Evolutionary conservation across 257 asterid genomes (phyloP).

Genomic region (Solanum chilense): DNA sequence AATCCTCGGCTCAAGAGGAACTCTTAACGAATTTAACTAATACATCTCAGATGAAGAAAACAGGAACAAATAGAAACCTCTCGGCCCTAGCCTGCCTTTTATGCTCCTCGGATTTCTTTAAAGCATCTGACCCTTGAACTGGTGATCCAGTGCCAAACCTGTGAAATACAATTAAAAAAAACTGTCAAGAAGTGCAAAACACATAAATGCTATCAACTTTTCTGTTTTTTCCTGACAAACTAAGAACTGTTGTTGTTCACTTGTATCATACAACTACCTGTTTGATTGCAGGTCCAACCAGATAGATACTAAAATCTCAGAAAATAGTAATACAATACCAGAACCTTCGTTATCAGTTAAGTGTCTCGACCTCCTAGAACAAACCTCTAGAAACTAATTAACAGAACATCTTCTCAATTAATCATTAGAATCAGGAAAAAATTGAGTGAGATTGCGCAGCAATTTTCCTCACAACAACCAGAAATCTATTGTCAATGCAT

Average conservation of each 20-base stretch:
- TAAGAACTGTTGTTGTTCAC: neutral
- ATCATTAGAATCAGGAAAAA: neutral
- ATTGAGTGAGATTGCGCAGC: neutral
- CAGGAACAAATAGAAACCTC: conserved; percentile 34
- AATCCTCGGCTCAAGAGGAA: neutral
- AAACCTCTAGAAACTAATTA: neutral
- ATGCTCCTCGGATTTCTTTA: conserved; percentile 65
- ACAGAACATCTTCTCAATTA: neutral
- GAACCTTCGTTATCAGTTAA: neutral
- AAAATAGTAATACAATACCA: neutral
- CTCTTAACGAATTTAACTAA: neutral
- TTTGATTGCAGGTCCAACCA: neutral
- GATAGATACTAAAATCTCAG: neutral
- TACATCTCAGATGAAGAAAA: neutral
- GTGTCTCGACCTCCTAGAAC: neutral
- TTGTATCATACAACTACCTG: neutral
- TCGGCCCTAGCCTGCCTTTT: conserved; percentile 95
- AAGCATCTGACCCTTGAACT: conserved; percentile 30
- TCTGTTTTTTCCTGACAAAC: neutral
- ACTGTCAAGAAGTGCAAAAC: neutral
- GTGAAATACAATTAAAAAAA: neutral
- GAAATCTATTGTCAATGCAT: neutral
- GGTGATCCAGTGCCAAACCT: conserved; percentile 70
- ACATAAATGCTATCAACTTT: neutral
- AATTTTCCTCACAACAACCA: neutral